These are phyloP conservation scores for Metarhizium brunneum DNA, from an alignment of 2,329 filamentous ascomycete species.

Conservation along the genomic window DNA sequence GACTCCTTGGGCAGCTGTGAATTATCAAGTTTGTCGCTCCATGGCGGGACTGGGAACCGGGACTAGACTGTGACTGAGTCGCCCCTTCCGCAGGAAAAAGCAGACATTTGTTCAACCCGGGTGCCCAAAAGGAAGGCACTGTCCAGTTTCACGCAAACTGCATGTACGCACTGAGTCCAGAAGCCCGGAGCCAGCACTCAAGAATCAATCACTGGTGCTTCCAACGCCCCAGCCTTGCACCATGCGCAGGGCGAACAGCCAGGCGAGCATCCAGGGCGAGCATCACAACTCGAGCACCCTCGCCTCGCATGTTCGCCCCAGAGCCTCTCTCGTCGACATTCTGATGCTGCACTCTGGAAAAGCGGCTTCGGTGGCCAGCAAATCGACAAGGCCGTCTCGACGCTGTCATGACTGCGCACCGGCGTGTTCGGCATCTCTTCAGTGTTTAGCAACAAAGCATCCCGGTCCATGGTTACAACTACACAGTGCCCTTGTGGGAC, in stretches of 20 bases:
- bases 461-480: too few relatives aligned
- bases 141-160: not conserved
- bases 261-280: too few relatives aligned
- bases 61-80: not conserved
- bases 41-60: not conserved
- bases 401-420: not conserved
- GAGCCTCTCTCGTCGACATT: too few relatives aligned
- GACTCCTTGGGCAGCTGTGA: not conserved
- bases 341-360: too few relatives aligned
- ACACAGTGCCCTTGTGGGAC: too few relatives aligned
- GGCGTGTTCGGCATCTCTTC: not conserved
- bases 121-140: not conserved
- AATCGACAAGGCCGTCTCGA: too few relatives aligned
- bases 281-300: not conserved
- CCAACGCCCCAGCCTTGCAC: too few relatives aligned
- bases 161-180: not conserved
- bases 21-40: not conserved
- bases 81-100: not conserved
- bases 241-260: too few relatives aligned
- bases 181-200: not conserved
- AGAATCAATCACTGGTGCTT: not conserved
- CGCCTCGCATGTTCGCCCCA: too few relatives aligned
- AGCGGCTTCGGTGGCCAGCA: too few relatives aligned
- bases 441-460: too few relatives aligned
- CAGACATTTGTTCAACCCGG: not conserved